A percentile compares a stretch with the other conserved stretches of the same genome.
Conservation (phyloP, 106 monocot species). For the Acorus calamus region DNA sequence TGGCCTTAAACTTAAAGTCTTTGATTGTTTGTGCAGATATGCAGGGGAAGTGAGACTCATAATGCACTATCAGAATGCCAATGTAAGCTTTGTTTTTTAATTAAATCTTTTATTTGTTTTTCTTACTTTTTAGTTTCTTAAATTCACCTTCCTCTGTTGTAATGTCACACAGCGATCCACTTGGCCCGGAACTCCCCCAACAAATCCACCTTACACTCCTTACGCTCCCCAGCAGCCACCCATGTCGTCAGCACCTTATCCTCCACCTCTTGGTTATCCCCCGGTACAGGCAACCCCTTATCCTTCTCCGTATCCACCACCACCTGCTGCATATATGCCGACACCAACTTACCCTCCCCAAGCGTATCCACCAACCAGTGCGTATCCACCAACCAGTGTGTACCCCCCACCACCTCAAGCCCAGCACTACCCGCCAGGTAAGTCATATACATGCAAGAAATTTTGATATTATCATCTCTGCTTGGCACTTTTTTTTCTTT, state of each 20-base stretch:
- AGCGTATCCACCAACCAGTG: conserved; percentile 14
- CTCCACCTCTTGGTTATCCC: conserved; percentile 1
- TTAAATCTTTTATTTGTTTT: background rate
- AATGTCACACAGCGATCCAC: background rate
- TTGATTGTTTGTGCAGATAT: conserved; percentile 25
- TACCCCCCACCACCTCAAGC: conserved; percentile 27
- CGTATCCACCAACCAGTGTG: conserved; percentile 24
- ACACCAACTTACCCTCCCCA: conserved; percentile 10
- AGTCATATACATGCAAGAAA: background rate
- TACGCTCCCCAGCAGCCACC: conserved; percentile 8
- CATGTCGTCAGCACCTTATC: background rate
- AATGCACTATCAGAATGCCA: conserved; percentile 57
- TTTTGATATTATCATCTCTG: background rate
- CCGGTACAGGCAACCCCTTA: conserved; percentile 8
- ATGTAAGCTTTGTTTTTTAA: conserved; percentile 17
- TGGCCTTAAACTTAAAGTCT: no score
- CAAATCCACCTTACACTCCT: background rate
- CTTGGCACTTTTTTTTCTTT: no score
- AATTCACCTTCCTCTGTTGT: background rate
- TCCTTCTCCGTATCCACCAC: conserved; percentile 4
- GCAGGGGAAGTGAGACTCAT: conserved; percentile 79
- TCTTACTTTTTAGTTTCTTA: background rate
- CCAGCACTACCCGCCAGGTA: conserved; percentile 41
- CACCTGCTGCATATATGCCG: background rate
- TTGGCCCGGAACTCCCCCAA: no score